Evolutionary conservation across 2,329 filamentous ascomycete genomes (phyloP), one percentile per base, ranked within the genome.

Genomic region (Ophiostoma himal-ulmi): DNA sequence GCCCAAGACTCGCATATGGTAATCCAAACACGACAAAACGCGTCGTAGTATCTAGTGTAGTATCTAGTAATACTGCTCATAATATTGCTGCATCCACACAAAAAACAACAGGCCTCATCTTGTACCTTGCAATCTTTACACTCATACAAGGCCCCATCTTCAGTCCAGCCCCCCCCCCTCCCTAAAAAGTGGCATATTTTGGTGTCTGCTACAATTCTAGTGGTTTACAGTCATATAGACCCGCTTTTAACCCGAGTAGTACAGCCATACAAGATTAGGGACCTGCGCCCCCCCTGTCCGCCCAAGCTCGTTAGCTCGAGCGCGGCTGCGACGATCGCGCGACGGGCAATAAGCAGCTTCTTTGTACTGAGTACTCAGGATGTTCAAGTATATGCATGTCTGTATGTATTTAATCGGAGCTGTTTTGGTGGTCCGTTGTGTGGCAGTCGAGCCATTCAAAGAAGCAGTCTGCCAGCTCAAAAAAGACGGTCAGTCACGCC

Each of bases 301-400:
- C 69, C 70, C 60, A 68, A 26, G 30, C 65, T 64, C 57, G 30
- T 34, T 73, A 72, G 72, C 62, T 69, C 36, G 34, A 62, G 26
- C 71, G 64, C 69, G 60, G 69, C 69, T 68, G 52, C 44, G 70
- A 70, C 72, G 72, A 72, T 73, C 72, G 72, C 68, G 71, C 71
- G 36, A 68, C 71, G 67, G 70, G 44, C 52, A 69, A 30, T 22
- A 41, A 68, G 65, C 48, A 62, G n/a, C 52, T 44, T 14, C 2
- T 57, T 57, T 57, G 26, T 64, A 30, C 54, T 20, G 52, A 30
- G 54, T 60, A 60, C 8, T 26, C 44, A 30, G 30, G 30, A 30
- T 30, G 30, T 30, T 30, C 30, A 30, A 30, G 30, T 30, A 44
- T 44, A 44, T 44, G 13, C 17, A 44, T 17, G 30, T 44, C 41